Conservation (phyloP, 768 basidiomycete genomes). For the Boletus fagicola region DNA sequence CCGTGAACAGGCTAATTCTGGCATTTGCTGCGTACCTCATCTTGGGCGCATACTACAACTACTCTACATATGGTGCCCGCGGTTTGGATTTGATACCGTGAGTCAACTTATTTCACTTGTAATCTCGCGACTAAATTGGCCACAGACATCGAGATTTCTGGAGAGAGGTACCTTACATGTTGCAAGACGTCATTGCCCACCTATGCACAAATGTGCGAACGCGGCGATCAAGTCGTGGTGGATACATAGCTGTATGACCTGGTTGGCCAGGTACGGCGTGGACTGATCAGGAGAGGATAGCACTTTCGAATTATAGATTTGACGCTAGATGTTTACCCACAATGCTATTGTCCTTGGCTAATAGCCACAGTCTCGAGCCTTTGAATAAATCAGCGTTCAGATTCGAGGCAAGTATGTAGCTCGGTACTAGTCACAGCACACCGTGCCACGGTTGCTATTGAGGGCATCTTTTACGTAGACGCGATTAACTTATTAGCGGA, state of each 20-base stretch:
- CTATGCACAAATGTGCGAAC: conserved; percentile 72
- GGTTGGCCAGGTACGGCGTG: background rate
- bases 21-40: conserved; percentile 69
- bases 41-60: conserved; percentile 85
- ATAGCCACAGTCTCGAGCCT: background rate
- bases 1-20: conserved; percentile 49
- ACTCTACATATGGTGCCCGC: conserved; percentile 80
- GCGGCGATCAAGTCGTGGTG: conserved; percentile 62
- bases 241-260: conserved; percentile 71
- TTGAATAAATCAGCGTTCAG: background rate
- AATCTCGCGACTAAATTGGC: conserved; percentile 4
- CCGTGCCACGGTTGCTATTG: too few species aligned
- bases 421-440: background rate
- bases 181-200: conserved; percentile 74
- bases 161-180: conserved; percentile 85
- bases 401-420: background rate
- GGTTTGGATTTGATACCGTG: conserved; percentile 84
- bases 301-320: conserved; percentile 7
- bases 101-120: conserved; percentile 33
- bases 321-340: conserved; percentile 10
- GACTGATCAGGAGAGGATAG: conserved; percentile 2
- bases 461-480: conserved; percentile 16
- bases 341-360: background rate
- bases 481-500: conserved; percentile 5
- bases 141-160: conserved; percentile 84